A percentile compares a stretch with the other conserved stretches of the same genome.
Evolutionary conservation across 768 basidiomycete genomes (phyloP).

Genomic region (Ephemerocybe angulata): DNA sequence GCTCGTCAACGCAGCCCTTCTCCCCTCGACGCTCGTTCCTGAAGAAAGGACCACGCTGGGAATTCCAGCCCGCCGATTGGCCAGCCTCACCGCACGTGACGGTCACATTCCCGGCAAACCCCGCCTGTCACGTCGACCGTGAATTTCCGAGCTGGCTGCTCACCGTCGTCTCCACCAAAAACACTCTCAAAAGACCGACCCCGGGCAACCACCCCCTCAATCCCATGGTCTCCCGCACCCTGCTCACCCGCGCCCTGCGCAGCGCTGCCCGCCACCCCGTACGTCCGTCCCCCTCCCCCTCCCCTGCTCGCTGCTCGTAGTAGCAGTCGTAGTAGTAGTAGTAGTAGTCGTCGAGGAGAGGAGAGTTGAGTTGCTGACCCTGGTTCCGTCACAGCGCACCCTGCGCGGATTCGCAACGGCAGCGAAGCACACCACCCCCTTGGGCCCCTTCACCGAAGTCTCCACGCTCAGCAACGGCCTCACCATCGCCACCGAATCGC

Average conservation of each 20-base stretch:
- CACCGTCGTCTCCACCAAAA: constrained; percentile 3
- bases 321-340: no score
- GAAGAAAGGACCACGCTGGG: no score
- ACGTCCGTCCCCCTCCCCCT: constrained; percentile 11
- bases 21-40: no score
- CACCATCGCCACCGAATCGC: constrained; percentile 89
- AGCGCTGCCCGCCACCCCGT: constrained; percentile 39
- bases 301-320: constrained; percentile 7
- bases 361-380: no score
- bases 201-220: constrained; percentile 14
- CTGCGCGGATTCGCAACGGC: constrained; percentile 70
- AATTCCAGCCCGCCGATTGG: background rate
- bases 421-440: constrained; percentile 41
- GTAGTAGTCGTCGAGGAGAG: no score
- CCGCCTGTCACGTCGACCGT: constrained; percentile 27
- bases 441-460: constrained; percentile 80
- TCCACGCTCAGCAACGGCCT: constrained; percentile 93
- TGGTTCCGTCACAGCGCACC: constrained; percentile 47
- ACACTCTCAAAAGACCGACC: constrained; percentile 25
- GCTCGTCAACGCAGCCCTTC: no score
- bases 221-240: constrained; percentile 39
- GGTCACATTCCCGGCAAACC: constrained; percentile 20
- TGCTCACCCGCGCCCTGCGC: constrained; percentile 42
- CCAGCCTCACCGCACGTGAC: background rate
- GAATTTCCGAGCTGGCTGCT: constrained; percentile 27